Base-by-base conservation (phyloP, 2,329 filamentous ascomycete genomes). In the Arthroderma sp. region DNA sequence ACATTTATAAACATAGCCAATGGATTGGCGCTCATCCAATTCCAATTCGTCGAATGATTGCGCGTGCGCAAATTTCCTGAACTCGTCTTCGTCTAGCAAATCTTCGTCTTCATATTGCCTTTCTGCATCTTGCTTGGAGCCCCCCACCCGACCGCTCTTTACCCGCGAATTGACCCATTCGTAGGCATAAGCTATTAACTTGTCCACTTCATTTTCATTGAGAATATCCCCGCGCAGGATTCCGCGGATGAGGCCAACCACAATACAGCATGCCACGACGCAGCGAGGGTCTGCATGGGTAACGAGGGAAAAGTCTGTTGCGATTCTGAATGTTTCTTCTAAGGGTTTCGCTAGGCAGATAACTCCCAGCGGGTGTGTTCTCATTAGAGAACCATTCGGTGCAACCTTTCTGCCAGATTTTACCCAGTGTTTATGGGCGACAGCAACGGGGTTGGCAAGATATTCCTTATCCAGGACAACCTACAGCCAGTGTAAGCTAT, bases 1-100 rank as follows among this genome's bases (percentile, higher is more conserved):
- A 4, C 68, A 67, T 56, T 75, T 74, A 55, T 73, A 74, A 28
- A 73, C 71, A 47, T 74, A 74, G 3, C 73, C 72, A 38, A 75
- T 73, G 52, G 66, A 64, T 28, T 54, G 52, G 4, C 51, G 49
- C 11, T 70, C 66, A 47, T 75, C 72, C 11, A 74, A 56, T 39
- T 67, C 53, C 34, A 74, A 56, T 2, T 64, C 64, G 1, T 58
- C 56, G 1, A 74, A 54, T 0, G 51, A 53, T 30, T 58, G 49
- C 3, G 62, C 64, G 8, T 61, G 60, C 4, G 63, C 57, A 50
- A 74, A 63, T n/a, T 51, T 56, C 29, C 56, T 53, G 38, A 72
- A 64, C 49, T 73, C 71, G 0, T 56, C 54, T 4, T 60, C 27
- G 11, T 71, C 64, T 10, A 73, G 53, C 49, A 53, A 50, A 1